A percentile compares a stretch with the other conserved stretches of the same genome.
Conservation (phyloP, 2,329 filamentous ascomycete genomes). For the Exophiala phaeomuriformis region DNA sequence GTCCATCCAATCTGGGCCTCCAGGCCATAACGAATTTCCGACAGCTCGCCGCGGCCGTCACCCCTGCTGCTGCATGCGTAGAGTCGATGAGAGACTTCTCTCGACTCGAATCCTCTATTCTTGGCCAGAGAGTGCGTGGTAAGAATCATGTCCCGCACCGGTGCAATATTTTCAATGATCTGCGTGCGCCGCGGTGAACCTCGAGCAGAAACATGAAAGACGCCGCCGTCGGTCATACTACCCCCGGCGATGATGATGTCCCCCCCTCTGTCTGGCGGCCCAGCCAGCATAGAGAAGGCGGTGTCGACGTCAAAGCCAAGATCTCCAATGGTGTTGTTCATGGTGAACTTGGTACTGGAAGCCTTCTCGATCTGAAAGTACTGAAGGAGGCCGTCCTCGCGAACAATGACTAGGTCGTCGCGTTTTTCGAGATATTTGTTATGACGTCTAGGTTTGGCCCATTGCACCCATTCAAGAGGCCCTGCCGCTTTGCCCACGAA, state of each 20-base stretch:
- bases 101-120: not conserved
- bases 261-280: conserved; percentile 47
- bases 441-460: conserved; percentile 69
- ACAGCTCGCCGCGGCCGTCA: conserved; percentile 51
- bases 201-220: conserved; percentile 63
- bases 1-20: conserved; percentile 56
- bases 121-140: conserved; percentile 5
- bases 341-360: conserved; percentile 47
- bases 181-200: conserved; percentile 50
- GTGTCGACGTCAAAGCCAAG: conserved; percentile 63
- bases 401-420: conserved; percentile 76
- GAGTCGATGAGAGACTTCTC: conserved; percentile 9
- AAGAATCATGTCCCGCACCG: conserved; percentile 42
- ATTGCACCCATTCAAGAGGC: conserved; percentile 60
- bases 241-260: conserved; percentile 78
- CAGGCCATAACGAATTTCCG: conserved; percentile 62
- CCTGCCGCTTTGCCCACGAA: conserved; percentile 29
- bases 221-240: conserved; percentile 66
- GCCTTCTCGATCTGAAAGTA: conserved; percentile 58
- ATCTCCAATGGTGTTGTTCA: conserved; percentile 46
- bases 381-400: conserved; percentile 76
- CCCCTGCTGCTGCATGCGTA: conserved; percentile 28
- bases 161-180: conserved; percentile 55
- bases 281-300: conserved; percentile 62
- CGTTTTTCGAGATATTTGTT: conserved; percentile 54